phyloP scores from a whole-genome alignment of 2,329 filamentous ascomycete genomes.

The Fusarium sulawesiense region DNA sequence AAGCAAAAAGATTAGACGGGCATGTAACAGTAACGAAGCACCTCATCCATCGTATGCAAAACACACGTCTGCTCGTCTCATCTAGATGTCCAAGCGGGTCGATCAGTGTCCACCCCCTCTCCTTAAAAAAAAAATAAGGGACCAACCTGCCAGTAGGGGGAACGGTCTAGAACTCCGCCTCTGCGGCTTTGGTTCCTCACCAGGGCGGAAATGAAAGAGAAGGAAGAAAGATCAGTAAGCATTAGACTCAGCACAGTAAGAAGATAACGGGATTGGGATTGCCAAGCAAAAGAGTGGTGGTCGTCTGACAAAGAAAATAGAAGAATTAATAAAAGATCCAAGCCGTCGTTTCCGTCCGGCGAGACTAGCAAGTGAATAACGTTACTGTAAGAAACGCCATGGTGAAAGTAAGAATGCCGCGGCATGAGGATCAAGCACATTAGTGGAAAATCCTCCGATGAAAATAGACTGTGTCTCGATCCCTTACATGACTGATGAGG shows the following conservation, averaged over 20 bases:
- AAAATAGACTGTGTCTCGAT: conserved; percentile 13
- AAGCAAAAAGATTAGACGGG: neutral
- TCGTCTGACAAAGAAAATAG: conserved; percentile 33
- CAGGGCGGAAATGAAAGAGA: conserved; percentile 8
- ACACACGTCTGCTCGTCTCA: conserved; percentile 10
- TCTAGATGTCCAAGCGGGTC: conserved; percentile 22
- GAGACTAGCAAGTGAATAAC: neutral
- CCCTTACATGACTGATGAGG: conserved; percentile 21
- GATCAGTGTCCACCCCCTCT: conserved; percentile 21
- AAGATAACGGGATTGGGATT: neutral
- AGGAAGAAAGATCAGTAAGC: conserved; percentile 17
- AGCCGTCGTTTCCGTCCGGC: conserved; percentile 23
- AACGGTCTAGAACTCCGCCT: conserved; percentile 30
- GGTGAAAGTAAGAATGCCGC: conserved; percentile 22
- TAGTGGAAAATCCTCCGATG: conserved; percentile 3
- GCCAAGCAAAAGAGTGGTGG: conserved; percentile 13
- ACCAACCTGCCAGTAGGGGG: conserved; percentile 1
- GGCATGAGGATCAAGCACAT: conserved; percentile 10
- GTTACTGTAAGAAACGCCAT: conserved; percentile 13
- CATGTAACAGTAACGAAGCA: neutral
- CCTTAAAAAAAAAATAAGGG: conserved; percentile 11
- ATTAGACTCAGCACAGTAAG: conserved; percentile 2
- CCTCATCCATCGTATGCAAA: conserved; percentile 15
- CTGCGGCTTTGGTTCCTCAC: conserved; percentile 10
- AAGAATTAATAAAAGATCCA: neutral